Conservation (phyloP, 2,329 filamentous ascomycete species). For the Trichoderma koningii region DNA sequence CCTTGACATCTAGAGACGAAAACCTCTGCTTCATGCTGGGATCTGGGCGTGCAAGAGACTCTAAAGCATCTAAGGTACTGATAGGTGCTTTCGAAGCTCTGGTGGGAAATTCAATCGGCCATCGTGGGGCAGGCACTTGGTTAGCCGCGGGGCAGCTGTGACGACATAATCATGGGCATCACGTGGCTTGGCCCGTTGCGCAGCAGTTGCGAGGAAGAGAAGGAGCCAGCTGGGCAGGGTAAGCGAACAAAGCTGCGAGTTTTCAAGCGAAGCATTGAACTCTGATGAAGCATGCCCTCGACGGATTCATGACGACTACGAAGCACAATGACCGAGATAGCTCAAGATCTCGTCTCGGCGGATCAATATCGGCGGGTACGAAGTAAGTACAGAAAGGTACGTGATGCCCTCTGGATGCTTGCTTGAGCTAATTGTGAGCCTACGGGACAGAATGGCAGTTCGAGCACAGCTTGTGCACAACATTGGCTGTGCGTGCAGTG, state of each 20-base stretch:
- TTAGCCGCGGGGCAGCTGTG: slow-evolving; percentile 27
- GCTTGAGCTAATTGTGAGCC: too few species aligned
- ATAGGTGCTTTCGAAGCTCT: slow-evolving; percentile 5
- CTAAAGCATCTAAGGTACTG: not conserved
- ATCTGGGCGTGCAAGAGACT: not conserved
- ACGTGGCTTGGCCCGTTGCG: slow-evolving; percentile 14
- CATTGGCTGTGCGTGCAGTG: not conserved
- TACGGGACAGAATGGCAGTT: not conserved
- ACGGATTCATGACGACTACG: too few species aligned
- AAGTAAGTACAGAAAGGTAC: too few species aligned
- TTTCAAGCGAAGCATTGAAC: too few species aligned
- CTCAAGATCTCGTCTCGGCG: too few species aligned
- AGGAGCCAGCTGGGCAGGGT: not conserved
- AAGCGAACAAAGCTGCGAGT: not conserved
- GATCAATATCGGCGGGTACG: too few species aligned
- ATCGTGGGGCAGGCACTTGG: slow-evolving; percentile 22
- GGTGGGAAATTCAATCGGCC: not conserved
- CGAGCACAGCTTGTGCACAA: not conserved
- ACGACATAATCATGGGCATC: slow-evolving; percentile 19
- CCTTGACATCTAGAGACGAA: slow-evolving; percentile 77
- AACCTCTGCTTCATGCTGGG: slow-evolving; percentile 74
- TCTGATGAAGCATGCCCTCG: too few species aligned
- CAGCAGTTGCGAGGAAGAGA: not conserved
- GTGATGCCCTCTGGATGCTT: too few species aligned
- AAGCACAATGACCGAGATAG: too few species aligned